Conservation (phyloP, 768 basidiomycete genomes). For the Austroboletus eburneus region DNA sequence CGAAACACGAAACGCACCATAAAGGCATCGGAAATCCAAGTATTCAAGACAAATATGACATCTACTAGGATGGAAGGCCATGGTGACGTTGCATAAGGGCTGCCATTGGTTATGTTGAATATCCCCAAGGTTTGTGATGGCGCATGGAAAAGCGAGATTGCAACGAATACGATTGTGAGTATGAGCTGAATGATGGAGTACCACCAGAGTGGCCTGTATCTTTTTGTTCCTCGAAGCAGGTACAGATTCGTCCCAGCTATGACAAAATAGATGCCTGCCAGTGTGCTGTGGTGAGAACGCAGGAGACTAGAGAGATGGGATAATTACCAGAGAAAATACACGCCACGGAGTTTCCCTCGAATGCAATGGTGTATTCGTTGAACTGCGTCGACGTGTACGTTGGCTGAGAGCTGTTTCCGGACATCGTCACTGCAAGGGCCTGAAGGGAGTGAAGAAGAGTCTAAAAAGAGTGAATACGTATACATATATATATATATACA, state of each 20-base stretch:
- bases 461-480: too few species aligned
- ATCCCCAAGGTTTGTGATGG: background rate
- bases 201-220: background rate
- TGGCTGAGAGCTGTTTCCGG: constrained; percentile 5
- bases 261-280: background rate
- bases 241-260: background rate
- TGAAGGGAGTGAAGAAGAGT: background rate
- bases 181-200: background rate
- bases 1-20: background rate
- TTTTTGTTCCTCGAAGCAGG: background rate
- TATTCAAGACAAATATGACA: background rate
- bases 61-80: background rate
- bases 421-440: constrained; percentile 9
- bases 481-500: constrained; percentile 10
- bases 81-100: background rate
- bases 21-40: background rate
- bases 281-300: background rate
- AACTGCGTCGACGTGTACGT: constrained; percentile 9
- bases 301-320: background rate
- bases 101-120: background rate
- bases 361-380: constrained; percentile 18
- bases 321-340: constrained; percentile 17
- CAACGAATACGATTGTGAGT: background rate
- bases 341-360: constrained; percentile 19
- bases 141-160: background rate